phyloP scores from a whole-genome alignment of 75 land plant genomes.

The Sequoia sempervirens region DNA sequence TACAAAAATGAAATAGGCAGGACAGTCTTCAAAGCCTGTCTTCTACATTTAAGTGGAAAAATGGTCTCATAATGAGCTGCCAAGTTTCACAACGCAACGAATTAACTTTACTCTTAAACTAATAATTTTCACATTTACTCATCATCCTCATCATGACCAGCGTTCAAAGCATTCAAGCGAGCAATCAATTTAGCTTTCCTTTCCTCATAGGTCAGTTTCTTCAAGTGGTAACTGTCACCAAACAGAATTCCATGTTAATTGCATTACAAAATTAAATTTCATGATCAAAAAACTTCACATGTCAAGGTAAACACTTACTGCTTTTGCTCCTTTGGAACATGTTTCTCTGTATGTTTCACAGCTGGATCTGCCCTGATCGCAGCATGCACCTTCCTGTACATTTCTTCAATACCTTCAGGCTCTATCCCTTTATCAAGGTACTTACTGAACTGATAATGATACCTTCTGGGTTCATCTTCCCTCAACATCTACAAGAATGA shows the following conservation, averaged over 20 bases:
- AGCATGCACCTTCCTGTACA: constrained; percentile 94
- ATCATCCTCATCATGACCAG: constrained; percentile 45
- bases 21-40: not conserved
- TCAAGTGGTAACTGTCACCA: constrained; percentile 54
- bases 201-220: constrained; percentile 76
- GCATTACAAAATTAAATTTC: not conserved
- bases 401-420: constrained; percentile 61
- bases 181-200: constrained; percentile 68
- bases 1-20: constrained; percentile 8
- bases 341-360: constrained; percentile 56
- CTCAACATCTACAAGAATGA: constrained; percentile 39
- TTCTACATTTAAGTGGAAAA: not conserved
- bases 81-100: not conserved
- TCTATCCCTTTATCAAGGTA: constrained; percentile 76
- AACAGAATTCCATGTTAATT: not conserved
- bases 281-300: not conserved
- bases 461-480: constrained; percentile 92
- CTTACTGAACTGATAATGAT: constrained; percentile 77
- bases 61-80: not conserved
- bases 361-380: constrained; percentile 90
- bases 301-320: constrained; percentile 22
- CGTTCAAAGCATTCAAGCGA: constrained; percentile 62
- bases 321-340: constrained; percentile 54
- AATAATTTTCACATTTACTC: not conserved
- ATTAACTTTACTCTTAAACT: not conserved